Percentiles rank a stretch among this genome's conserved stretches.
These are phyloP conservation scores for Arxiozyma slooffiae DNA, from an alignment of 1,139 yeast genomes.

Conservation along the genomic window DNA sequence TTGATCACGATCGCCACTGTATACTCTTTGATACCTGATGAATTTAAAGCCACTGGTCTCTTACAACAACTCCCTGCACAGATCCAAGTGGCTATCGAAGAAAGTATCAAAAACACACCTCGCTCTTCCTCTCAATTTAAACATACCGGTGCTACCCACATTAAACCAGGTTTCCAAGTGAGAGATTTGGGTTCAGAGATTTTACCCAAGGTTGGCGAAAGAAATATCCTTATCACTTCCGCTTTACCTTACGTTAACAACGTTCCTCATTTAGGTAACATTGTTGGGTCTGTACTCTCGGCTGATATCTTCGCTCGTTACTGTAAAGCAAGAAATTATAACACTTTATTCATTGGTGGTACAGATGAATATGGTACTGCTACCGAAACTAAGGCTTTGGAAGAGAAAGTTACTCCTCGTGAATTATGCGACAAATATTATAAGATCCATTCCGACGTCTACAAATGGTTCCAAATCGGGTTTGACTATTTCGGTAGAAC, in stretches of 20 bases:
- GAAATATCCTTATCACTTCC: slow-evolving; percentile 82
- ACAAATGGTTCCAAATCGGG: slow-evolving; percentile 93
- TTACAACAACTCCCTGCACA: slow-evolving; percentile 25
- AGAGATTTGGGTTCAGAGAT: slow-evolving; percentile 31
- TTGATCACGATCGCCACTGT: slow-evolving; percentile 32
- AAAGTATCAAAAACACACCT: slow-evolving; percentile 28
- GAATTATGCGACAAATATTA: slow-evolving; percentile 87
- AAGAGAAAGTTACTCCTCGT: slow-evolving; percentile 79
- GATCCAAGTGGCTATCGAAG: slow-evolving; percentile 36
- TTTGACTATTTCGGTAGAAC: slow-evolving; percentile 96
- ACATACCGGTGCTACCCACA: slow-evolving; percentile 49
- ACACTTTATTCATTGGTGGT: slow-evolving; percentile 82
- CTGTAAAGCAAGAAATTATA: slow-evolving; percentile 80
- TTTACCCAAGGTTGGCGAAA: slow-evolving; percentile 57
- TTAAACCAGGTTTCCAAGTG: slow-evolving; percentile 37
- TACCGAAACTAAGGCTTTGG: slow-evolving; percentile 95
- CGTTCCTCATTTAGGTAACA: slow-evolving; percentile 96
- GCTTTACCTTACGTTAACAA: slow-evolving; percentile 96
- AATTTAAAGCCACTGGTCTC: slow-evolving; percentile 26
- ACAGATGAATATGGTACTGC: slow-evolving; percentile 99
- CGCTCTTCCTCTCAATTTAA: slow-evolving; percentile 34
- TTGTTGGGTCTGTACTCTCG: slow-evolving; percentile 85
- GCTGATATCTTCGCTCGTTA: slow-evolving; percentile 94
- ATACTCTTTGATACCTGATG: slow-evolving; percentile 27
- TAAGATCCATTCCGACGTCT: slow-evolving; percentile 74